Evolutionary conservation across 371 early-diverging fungal genomes (phyloP).

Genomic region (Apophysomyces sp.): DNA sequence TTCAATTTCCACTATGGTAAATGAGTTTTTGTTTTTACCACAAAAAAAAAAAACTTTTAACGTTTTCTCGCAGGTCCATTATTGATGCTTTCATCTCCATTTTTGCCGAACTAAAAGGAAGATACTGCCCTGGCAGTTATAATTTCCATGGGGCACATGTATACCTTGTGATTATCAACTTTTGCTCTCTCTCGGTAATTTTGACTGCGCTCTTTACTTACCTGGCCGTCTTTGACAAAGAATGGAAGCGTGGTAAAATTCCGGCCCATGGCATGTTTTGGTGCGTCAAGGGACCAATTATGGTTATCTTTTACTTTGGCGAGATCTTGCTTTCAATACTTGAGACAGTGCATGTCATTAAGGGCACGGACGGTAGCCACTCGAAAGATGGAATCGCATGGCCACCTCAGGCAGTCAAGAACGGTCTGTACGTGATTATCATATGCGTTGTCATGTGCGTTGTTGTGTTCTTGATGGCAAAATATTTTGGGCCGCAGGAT

Average conservation of each 20-base stretch:
- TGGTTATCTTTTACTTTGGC: slow-evolving; percentile 49
- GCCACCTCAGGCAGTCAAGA: slow-evolving; percentile 43
- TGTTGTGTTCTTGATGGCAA: slow-evolving; percentile 36
- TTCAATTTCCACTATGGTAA: slow-evolving; percentile 55
- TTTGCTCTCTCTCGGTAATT: slow-evolving; percentile 42
- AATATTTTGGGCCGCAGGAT: slow-evolving; percentile 34
- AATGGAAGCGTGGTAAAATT: slow-evolving; percentile 42
- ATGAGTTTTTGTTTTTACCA: background rate
- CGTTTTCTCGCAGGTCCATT: slow-evolving; percentile 30
- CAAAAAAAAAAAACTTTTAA: background rate
- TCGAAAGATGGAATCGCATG: slow-evolving; percentile 35
- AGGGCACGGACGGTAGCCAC: slow-evolving; percentile 28
- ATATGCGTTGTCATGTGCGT: slow-evolving; percentile 40
- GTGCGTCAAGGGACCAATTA: slow-evolving; percentile 53
- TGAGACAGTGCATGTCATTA: slow-evolving; percentile 31
- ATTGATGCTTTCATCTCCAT: slow-evolving; percentile 44
- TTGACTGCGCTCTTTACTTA: slow-evolving; percentile 46
- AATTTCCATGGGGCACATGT: slow-evolving; percentile 42
- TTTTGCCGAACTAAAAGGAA: slow-evolving; percentile 37
- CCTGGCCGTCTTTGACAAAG: slow-evolving; percentile 36
- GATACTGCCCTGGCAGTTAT: slow-evolving; percentile 40
- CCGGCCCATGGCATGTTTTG: slow-evolving; percentile 53
- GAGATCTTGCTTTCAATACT: slow-evolving; percentile 35
- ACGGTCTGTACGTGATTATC: slow-evolving; percentile 42
- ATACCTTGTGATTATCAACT: slow-evolving; percentile 43